Conservation (phyloP, 2,329 filamentous ascomycete genomes). For the Botryosphaeria dothidea region DNA sequence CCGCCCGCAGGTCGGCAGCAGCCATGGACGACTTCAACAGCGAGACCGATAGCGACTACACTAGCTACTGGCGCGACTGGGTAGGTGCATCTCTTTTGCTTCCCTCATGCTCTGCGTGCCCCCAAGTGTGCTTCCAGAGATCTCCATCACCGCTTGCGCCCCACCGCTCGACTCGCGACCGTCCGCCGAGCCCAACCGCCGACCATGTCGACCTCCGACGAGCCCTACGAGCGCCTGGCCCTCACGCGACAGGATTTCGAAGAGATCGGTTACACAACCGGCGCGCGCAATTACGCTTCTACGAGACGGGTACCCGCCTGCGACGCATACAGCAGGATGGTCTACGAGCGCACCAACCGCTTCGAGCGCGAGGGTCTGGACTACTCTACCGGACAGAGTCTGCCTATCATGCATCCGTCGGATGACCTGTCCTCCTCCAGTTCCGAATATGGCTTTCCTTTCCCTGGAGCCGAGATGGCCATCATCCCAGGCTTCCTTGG, state of each 20-base stretch:
- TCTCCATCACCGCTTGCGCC: not conserved
- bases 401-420: not conserved
- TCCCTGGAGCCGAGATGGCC: not conserved
- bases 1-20: slow-evolving; percentile 6
- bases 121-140: not conserved
- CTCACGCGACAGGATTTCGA: not conserved
- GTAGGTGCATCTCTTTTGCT: slow-evolving; percentile 58
- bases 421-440: not conserved
- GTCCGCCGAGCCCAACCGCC: slow-evolving; percentile 2
- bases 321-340: not conserved
- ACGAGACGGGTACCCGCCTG: not conserved
- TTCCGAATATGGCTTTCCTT: not conserved
- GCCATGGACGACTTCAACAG: slow-evolving; percentile 96
- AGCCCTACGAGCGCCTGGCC: not conserved
- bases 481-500: not conserved
- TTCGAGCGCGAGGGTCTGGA: not conserved
- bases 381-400: not conserved
- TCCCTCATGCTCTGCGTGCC: not conserved
- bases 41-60: slow-evolving; percentile 98
- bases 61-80: slow-evolving; percentile 99
- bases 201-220: slow-evolving; percentile 1
- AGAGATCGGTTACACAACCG: not conserved
- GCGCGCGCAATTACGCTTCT: not conserved
- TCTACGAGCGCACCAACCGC: not conserved
- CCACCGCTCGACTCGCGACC: slow-evolving; percentile 2